Evolutionary conservation across 768 basidiomycete genomes (phyloP).

Genomic region (Chalciporus chontae): DNA sequence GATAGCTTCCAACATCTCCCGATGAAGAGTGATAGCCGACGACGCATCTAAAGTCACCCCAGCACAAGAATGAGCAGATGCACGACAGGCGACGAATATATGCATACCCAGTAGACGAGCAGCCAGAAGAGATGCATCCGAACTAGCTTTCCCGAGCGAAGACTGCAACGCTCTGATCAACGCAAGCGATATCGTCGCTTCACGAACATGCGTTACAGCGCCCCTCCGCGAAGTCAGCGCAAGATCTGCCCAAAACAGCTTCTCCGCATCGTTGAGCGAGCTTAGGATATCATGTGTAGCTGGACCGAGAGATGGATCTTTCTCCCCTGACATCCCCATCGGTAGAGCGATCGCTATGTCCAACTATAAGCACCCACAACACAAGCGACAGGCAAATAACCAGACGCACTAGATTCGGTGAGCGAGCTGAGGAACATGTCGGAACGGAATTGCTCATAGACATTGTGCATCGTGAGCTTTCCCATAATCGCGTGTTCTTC

Average conservation of each 20-base stretch:
- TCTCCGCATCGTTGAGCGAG: conserved; percentile 65
- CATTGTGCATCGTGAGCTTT: conserved; percentile 72
- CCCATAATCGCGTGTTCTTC: conserved; percentile 75
- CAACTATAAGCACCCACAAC: conserved; percentile 4
- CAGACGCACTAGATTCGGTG: conserved; percentile 77
- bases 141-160: conserved; percentile 63
- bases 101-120: conserved; percentile 57
- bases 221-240: conserved; percentile 53
- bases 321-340: conserved; percentile 63
- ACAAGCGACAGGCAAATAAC: not conserved
- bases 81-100: conserved; percentile 4
- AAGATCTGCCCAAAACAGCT: conserved; percentile 65
- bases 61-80: not conserved
- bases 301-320: conserved; percentile 35
- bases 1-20: conserved; percentile 85
- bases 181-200: conserved; percentile 67
- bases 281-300: conserved; percentile 55
- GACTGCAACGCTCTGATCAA: conserved; percentile 74
- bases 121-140: conserved; percentile 50
- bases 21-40: conserved; percentile 71
- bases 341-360: conserved; percentile 75
- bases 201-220: conserved; percentile 66
- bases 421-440: conserved; percentile 92
- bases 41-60: conserved; percentile 54
- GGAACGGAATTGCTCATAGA: conserved; percentile 71